Evolutionary conservation across 164 flowering plant species (phyloP), one percentile per base, ranked within the genome.

Genomic region (Litsea cubeba): DNA sequence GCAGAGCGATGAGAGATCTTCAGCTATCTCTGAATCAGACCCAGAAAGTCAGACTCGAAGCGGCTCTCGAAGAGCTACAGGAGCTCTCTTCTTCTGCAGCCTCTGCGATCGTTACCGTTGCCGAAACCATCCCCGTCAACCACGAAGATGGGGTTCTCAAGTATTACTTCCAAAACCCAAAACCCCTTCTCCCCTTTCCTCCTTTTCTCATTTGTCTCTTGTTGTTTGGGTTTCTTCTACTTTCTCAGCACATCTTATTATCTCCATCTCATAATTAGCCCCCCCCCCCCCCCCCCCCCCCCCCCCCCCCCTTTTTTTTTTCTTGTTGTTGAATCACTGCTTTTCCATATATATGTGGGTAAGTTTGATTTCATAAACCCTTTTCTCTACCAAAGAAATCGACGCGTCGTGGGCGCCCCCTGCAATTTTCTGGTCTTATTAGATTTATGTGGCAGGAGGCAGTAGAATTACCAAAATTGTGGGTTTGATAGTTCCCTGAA

Each of bases 91-190:
- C 73, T 18, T 72, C 78, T 28, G 50, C 71, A n/a, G 73, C 90
- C 68, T 76, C 84, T 76, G 88, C 99, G 49, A 77, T 93, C 67
- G 98, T 95, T 74, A 86, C 89, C 40, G 87, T 95, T 73, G 89
- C 97, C 63, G 99, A 95, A 58, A 75, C 89, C 75, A 94, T 95
- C 73, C 86, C 92, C 64, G 90, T 91, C 75, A 86, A 87, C 84
- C 79, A 83, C 75, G 97, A 92, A 81, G 98, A 92, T 62, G 91
- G 90, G 74, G 81, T 90, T 65, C 97, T 94, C 88, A 92, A 94
- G 98, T 94, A 85, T 10, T 54, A 2, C 20, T 14, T 17, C n/a
- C 17, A 20, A 54, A 51, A 51, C 18, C 18, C 15, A 18, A 51
- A 54, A 54, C n/a, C 60, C 12, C 18, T 6, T 54, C 6, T 14